Percentiles rank a stretch among this genome's conserved stretches.
These are phyloP conservation scores for Pichia sp. DNA, from an alignment of 1,139 yeast genomes.

Conservation along the genomic window DNA sequence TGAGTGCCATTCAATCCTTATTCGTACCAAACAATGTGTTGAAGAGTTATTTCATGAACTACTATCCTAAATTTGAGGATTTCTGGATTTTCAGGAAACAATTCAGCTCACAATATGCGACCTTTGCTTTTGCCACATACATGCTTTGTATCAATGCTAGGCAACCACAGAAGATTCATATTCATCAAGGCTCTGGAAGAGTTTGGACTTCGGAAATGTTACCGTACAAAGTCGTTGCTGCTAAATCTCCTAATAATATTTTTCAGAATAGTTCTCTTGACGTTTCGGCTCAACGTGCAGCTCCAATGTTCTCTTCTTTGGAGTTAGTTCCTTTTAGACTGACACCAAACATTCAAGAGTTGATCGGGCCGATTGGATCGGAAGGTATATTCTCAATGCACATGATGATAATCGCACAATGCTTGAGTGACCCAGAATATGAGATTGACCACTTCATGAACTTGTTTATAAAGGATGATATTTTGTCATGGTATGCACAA, in stretches of 20 bases:
- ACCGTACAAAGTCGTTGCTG: constrained; percentile 70
- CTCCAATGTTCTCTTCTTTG: constrained; percentile 88
- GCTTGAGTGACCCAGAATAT: constrained; percentile 84
- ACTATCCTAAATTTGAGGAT: constrained; percentile 79
- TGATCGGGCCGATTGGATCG: constrained; percentile 87
- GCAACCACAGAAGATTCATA: constrained; percentile 88
- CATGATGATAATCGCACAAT: constrained; percentile 78
- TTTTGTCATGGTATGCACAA: constrained; percentile 87
- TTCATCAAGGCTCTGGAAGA: constrained; percentile 75
- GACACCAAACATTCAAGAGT: constrained; percentile 89
- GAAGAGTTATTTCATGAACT: constrained; percentile 55
- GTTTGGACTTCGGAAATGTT: constrained; percentile 96
- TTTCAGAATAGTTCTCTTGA: constrained; percentile 54
- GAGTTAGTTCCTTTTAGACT: constrained; percentile 95
- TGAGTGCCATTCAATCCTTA: constrained; percentile 81
- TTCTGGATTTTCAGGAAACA: constrained; percentile 97
- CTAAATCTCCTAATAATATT: constrained; percentile 33
- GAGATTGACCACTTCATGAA: constrained; percentile 85
- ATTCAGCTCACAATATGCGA: constrained; percentile 93
- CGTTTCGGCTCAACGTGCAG: constrained; percentile 51
- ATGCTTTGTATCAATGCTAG: constrained; percentile 93
- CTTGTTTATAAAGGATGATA: constrained; percentile 90
- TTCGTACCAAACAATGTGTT: constrained; percentile 82
- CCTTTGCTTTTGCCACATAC: constrained; percentile 86
- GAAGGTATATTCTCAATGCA: constrained; percentile 90